Evolutionary conservation across 83 land plant genomes (phyloP).

Genomic region (Thuja plicata): DNA sequence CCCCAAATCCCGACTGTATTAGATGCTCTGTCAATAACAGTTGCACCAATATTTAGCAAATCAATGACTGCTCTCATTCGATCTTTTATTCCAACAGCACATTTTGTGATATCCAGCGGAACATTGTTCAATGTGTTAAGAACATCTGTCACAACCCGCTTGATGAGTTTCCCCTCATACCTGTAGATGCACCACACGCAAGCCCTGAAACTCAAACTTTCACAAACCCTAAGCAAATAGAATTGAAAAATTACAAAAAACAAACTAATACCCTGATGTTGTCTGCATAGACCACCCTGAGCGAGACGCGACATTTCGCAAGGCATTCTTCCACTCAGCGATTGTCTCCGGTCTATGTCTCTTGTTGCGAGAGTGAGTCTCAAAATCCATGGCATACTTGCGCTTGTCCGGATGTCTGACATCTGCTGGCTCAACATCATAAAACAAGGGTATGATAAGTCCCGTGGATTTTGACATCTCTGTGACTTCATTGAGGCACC

Average conservation of each 20-base stretch:
- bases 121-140: background rate
- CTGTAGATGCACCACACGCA: background rate
- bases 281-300: background rate
- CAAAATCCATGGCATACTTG: background rate
- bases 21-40: background rate
- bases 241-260: background rate
- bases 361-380: background rate
- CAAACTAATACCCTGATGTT: background rate
- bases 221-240: background rate
- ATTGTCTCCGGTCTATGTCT: background rate
- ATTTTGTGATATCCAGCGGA: background rate
- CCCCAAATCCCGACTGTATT: background rate
- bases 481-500: constrained; percentile 3
- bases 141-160: background rate
- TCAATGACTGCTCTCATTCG: background rate
- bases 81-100: background rate
- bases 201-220: background rate
- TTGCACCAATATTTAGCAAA: background rate
- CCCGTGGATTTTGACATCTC: background rate
- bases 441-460: background rate
- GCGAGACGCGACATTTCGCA: background rate
- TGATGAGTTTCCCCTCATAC: background rate
- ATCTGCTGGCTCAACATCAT: background rate
- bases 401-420: background rate
- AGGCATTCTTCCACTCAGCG: background rate